phyloP scores from a whole-genome alignment of 495 filamentous ascomycete species.

The Neurospora sublineolata region DNA sequence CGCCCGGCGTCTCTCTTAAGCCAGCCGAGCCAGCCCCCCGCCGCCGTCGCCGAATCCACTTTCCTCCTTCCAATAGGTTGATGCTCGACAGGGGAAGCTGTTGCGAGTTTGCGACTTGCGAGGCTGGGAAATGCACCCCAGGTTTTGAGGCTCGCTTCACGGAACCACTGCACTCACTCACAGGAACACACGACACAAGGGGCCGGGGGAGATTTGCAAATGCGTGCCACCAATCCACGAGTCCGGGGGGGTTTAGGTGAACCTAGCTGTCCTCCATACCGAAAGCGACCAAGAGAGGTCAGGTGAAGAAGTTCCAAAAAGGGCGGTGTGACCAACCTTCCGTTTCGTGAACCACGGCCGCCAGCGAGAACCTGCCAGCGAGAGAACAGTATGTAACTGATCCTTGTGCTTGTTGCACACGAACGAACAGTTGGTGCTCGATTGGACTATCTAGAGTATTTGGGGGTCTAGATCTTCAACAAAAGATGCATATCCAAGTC shows the following conservation, averaged over 20 bases:
- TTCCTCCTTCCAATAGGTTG: not conserved
- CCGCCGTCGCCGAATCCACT: not conserved
- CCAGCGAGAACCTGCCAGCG: not conserved
- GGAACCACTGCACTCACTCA: not conserved
- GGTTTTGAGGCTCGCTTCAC: not conserved
- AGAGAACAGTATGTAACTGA: not conserved
- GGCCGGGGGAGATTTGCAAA: not conserved
- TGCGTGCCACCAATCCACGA: not conserved
- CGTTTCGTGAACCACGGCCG: not conserved
- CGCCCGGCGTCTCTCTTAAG: not conserved
- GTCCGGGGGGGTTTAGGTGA: not conserved
- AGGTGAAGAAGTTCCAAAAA: not conserved
- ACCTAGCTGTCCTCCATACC: not conserved
- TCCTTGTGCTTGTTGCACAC: not conserved
- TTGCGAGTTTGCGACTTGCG: not conserved
- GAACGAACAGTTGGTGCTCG: not conserved
- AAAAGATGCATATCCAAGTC: not conserved
- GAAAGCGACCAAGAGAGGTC: not conserved
- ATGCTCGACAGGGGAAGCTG: not conserved
- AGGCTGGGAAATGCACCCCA: not conserved
- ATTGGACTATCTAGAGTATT: not conserved
- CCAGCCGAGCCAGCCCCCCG: not conserved
- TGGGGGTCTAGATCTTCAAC: not conserved
- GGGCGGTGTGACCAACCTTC: not conserved
- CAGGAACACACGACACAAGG: not conserved